Conservation (phyloP, 1,284 basidiomycete genomes). For the Moesziomyces sp. region DNA sequence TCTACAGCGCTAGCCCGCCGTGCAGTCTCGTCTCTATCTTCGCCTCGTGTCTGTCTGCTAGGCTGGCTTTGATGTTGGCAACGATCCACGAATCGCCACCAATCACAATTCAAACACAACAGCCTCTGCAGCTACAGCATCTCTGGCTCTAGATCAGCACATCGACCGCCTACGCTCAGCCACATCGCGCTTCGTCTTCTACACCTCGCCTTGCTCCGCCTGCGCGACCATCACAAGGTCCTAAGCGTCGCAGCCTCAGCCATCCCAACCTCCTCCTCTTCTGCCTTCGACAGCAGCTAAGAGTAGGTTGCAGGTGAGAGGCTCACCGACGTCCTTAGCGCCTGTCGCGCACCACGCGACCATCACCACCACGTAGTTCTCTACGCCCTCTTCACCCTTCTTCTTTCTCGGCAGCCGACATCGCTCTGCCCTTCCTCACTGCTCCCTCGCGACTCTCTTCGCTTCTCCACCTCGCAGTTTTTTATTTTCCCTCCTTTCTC, state of each 20-base stretch:
- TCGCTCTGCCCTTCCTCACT: slow-evolving; percentile 43
- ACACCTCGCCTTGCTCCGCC: slow-evolving; percentile 1
- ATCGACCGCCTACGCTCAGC: background rate
- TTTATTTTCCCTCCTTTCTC: background rate
- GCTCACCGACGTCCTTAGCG: slow-evolving; percentile 14
- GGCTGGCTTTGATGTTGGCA: slow-evolving; percentile 38
- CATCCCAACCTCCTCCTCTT: slow-evolving; percentile 2
- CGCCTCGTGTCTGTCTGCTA: slow-evolving; percentile 1
- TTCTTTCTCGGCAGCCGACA: slow-evolving; percentile 38
- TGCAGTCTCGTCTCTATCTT: slow-evolving; percentile 9
- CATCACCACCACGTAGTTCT: slow-evolving; percentile 11
- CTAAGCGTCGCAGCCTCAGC: slow-evolving; percentile 16
- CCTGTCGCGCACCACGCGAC: slow-evolving; percentile 23
- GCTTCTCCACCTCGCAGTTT: slow-evolving; percentile 7
- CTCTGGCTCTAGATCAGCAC: background rate
- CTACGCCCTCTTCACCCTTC: background rate
- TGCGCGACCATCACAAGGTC: slow-evolving; percentile 11
- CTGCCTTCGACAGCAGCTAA: slow-evolving; percentile 19
- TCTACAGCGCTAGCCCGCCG: background rate
- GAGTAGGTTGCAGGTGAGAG: slow-evolving; percentile 13
- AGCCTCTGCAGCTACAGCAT: slow-evolving; percentile 21
- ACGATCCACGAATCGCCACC: slow-evolving; percentile 15
- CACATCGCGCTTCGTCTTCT: slow-evolving; percentile 9
- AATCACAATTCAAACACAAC: slow-evolving; percentile 7
- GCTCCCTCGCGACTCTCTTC: slow-evolving; percentile 27